Base-by-base conservation (phyloP, 352 stramenopile species). In the Phytophthora ohioensis region DNA sequence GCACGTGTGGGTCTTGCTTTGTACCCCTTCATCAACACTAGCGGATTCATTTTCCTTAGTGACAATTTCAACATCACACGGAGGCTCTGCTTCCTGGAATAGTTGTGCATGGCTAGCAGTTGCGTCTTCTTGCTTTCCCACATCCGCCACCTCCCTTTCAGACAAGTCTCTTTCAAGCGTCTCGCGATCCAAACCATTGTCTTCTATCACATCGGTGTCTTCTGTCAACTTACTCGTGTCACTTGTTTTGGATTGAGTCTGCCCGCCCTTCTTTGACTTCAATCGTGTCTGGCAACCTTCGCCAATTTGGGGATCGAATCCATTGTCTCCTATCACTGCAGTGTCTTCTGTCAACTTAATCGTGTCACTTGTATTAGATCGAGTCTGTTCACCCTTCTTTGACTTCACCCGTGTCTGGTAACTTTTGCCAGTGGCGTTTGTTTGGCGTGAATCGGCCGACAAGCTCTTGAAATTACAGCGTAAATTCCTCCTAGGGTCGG, bases 381-480 rank as follows among this genome's bases (percentile, higher is more conserved):
- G 53, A 31, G 21, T n/a, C 32, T 35, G 21, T 32, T 35, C 32
- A 36, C 10, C 21, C 11, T 47, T 3, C 48, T 32, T 62, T 53
- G 42, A 13, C n/a, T 53, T 52, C 4, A 30, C 35, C 21, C 11
- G 30, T 43, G 30, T 57, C 15, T 46, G n/a, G 13, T 6, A 46
- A 4, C 41, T 17, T 45, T 21, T 45, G 39, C 39, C 21, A 27
- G 27, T 27, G 31, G 27, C 34, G 30, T 59, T 43, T 21, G 35
- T 6, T 12, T 15, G 56, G 21, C 42, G 27, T 9, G 34, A 57
- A 34, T 43, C 30, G 17, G 34, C 68, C 9, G 47, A n/a, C 27
- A 21, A 15, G 35, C 41, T 53, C 30, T 47, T 66, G 17, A 71
- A 53, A 35, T 58, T 67, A 47, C 61, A 69, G n/a, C 47, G 46